Base-by-base conservation (phyloP, 305 asterid genomes). In the Salvia sclarea region DNA sequence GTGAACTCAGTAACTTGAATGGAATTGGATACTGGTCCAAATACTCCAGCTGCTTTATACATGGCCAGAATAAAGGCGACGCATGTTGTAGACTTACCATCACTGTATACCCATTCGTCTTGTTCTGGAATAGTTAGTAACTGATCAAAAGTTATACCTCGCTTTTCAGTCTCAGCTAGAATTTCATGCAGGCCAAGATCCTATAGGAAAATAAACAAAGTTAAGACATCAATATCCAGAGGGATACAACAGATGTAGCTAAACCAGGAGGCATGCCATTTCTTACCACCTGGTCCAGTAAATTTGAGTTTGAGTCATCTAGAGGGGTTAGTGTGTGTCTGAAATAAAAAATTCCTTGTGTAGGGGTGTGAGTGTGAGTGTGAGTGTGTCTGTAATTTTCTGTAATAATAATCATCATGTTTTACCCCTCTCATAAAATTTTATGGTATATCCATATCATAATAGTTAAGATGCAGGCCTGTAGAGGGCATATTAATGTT, bases 41-140 rank as follows among this genome's bases (percentile, higher is more conserved):
- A 92, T 53, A 92, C 88, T 49, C 98, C 99, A 13, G 95, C 96
- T 70, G 86, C 97, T 82, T 91, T 95, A 55, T 95, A 95, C 98
- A 89, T 95, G 2, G 96, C 81, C 73, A 95, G 83, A 61, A 95
- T 89, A 82, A 95, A 95, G 68, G 99, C 97, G 13, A 95, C 99
- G 6, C 99, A 95, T 44, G 98, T 89, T 12, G 99, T 89, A 1
- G 99, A 95, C 81, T 95, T 87, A 45, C 99, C 99, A 75, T 95
- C 98, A 75, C 98, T 95, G 79, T 95, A 95, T 35, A 91, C 79
- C 99, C 98, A 95, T 62, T 95, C 99, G 71, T 95, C 99, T 81
- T 88, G 89, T 78, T 95, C 99, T 2, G 98, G 98, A 61, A 95
- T 83, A 41, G 98, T 88, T 52, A 95, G 90, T 61, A 91, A 82